Conservation (phyloP, 2,329 filamentous ascomycete species). For the Plenodomus lindquistii region DNA sequence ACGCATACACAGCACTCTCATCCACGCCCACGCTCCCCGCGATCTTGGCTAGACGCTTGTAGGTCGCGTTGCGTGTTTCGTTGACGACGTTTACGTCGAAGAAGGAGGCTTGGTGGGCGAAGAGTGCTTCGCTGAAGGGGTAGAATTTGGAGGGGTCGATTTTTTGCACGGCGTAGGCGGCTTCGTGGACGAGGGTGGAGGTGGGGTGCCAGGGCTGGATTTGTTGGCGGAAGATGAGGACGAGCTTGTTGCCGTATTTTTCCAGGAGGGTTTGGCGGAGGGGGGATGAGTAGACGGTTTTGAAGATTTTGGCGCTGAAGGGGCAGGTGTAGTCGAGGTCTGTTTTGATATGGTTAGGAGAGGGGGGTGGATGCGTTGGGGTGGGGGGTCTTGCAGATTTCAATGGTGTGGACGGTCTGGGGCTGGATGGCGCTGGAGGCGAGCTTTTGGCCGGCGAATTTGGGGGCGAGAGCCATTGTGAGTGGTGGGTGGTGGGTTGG, state of each 20-base stretch:
- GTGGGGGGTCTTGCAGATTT: slow-evolving; percentile 51
- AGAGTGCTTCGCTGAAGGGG: slow-evolving; percentile 73
- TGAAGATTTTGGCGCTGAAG: slow-evolving; percentile 74
- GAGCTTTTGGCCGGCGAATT: slow-evolving; percentile 76
- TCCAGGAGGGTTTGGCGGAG: slow-evolving; percentile 70
- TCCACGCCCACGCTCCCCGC: slow-evolving; percentile 70
- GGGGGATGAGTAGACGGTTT: slow-evolving; percentile 66
- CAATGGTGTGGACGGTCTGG: slow-evolving; percentile 56
- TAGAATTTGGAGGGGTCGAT: slow-evolving; percentile 75
- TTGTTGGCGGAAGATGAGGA: slow-evolving; percentile 86
- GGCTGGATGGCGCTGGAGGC: slow-evolving; percentile 46
- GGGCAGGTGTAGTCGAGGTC: slow-evolving; percentile 92
- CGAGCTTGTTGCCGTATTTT: slow-evolving; percentile 63
- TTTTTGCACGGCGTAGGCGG: slow-evolving; percentile 76
- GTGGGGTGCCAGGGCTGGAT: slow-evolving; percentile 95
- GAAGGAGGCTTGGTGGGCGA: slow-evolving; percentile 71
- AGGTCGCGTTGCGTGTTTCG: slow-evolving; percentile 83
- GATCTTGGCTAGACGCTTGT: slow-evolving; percentile 76
- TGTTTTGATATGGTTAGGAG: too few species aligned
- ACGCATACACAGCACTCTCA: slow-evolving; percentile 67
- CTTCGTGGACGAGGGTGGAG: slow-evolving; percentile 72
- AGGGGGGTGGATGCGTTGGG: neutral
- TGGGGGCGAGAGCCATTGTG: slow-evolving; percentile 74
- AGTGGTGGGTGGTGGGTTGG: too few species aligned
- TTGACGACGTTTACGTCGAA: slow-evolving; percentile 85